phyloP scores from a whole-genome alignment of 2,329 filamentous ascomycete species.

The Alternaria consortialis region DNA sequence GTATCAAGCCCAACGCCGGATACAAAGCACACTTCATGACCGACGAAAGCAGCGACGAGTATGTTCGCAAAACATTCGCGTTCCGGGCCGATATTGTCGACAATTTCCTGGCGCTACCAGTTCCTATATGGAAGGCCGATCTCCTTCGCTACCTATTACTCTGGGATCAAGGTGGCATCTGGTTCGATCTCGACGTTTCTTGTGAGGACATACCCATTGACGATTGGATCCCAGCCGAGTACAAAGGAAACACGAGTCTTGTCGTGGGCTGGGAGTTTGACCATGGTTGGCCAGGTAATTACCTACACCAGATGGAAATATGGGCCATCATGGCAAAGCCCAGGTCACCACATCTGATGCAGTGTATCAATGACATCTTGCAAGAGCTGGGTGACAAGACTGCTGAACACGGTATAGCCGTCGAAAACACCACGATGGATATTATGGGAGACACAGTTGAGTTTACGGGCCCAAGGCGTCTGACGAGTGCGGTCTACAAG shows the following conservation, averaged over 20 bases:
- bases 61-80: constrained; percentile 44
- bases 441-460: constrained; percentile 42
- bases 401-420: constrained; percentile 19
- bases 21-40: constrained; percentile 44
- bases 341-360: constrained; percentile 29
- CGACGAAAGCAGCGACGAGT: constrained; percentile 40
- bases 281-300: constrained; percentile 28
- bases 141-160: constrained; percentile 55
- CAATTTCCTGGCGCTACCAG: constrained; percentile 42
- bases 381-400: constrained; percentile 19
- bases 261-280: constrained; percentile 55
- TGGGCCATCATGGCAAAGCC: constrained; percentile 46
- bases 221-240: constrained; percentile 50
- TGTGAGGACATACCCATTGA: constrained; percentile 44
- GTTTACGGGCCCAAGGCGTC: constrained; percentile 37
- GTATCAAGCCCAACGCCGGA: constrained; percentile 38
- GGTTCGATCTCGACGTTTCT: constrained; percentile 53
- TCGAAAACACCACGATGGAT: constrained; percentile 25
- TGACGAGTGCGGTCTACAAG: constrained; percentile 36
- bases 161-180: constrained; percentile 53
- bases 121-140: constrained; percentile 54
- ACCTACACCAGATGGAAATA: constrained; percentile 36
- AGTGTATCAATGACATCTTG: constrained; percentile 39
- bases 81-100: constrained; percentile 51
- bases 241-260: constrained; percentile 39